phyloP scores from a whole-genome alignment of 768 basidiomycete genomes.

The Russula vinacea region DNA sequence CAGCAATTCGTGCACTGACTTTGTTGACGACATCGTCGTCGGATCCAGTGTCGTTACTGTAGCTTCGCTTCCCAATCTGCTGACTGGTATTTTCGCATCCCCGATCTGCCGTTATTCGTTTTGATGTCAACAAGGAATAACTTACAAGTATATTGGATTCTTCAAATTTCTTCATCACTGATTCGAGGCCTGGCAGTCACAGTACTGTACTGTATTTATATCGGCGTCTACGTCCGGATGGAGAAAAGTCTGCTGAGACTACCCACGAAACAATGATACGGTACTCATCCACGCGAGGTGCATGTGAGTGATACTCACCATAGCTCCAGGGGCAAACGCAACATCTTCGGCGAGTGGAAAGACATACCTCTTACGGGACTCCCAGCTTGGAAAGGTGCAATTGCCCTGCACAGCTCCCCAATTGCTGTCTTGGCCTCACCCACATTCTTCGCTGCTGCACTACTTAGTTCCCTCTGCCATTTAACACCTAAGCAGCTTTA shows the following conservation, averaged over 20 bases:
- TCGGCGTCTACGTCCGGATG: too few species aligned
- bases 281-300: too few species aligned
- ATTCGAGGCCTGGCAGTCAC: constrained; percentile 65
- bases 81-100: constrained; percentile 97
- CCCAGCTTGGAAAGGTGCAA: too few species aligned
- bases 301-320: too few species aligned
- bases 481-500: background rate
- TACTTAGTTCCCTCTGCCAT: background rate
- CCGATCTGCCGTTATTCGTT: constrained; percentile 99
- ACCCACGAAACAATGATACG: too few species aligned
- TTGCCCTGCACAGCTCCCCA: too few species aligned
- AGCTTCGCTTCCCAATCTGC: constrained; percentile 32
- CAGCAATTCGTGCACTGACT: too few species aligned
- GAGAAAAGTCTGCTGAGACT: too few species aligned
- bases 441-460: constrained; percentile 31
- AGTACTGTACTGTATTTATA: too few species aligned
- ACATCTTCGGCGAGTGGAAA: constrained; percentile 97
- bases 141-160: constrained; percentile 94
- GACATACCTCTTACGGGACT: constrained; percentile 82
- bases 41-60: too few species aligned
- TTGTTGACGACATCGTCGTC: too few species aligned
- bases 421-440: constrained; percentile 77
- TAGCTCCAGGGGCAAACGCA: too few species aligned
- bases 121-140: constrained; percentile 93
- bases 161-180: constrained; percentile 96